Evolutionary conservation across 2,329 filamentous ascomycete genomes (phyloP), one percentile per base, ranked within the genome.

Genomic region (Talaromyces sp.): DNA sequence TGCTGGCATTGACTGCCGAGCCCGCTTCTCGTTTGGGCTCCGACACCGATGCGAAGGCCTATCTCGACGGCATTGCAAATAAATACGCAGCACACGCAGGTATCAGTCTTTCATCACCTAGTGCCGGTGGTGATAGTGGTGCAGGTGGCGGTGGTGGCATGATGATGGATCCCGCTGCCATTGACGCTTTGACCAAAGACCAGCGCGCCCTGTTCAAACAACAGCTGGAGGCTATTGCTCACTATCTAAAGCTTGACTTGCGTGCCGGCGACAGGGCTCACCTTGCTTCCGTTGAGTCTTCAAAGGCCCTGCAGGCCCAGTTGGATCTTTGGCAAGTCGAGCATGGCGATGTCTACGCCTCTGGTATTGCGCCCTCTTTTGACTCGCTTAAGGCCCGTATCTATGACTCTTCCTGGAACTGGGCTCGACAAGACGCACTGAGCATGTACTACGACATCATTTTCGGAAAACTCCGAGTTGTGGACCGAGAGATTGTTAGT

Each of bases 401-500:
- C 10, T 99, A 99, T 81, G 95, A 99, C 78, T 98, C 95, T 0
- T 96, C 93, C 0, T 99, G 95, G 95, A 99, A 99, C 79, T 99
- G 95, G 95, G 95, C 93, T 68, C 90, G 95, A 61, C 95, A 99
- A 77, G 95, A 99, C 78, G 95, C 94, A 33, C 87, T 99, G 62
- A 95, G 86, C 82, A 99, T 99, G 94, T 99, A 95, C 84, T 99
- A 93, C 81, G 95, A 99, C 75, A 96, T 99, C 75, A 97, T 99
- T 75, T 99, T 99, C 73, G 95, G 95, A 66, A 89, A 95, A 67
- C 87, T 99, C 62, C 88, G 95, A 82, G 92, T 89, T 59, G 91
- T 99, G 47, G 95, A 99, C 74, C 91, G 95, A 69, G 95, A 99
- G 79, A 99, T 98, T 73, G 95, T 99, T 76, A 97, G 93, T 80